Evolutionary conservation across 371 early-diverging fungal species (phyloP).

Genomic region (Mortierella sp.): DNA sequence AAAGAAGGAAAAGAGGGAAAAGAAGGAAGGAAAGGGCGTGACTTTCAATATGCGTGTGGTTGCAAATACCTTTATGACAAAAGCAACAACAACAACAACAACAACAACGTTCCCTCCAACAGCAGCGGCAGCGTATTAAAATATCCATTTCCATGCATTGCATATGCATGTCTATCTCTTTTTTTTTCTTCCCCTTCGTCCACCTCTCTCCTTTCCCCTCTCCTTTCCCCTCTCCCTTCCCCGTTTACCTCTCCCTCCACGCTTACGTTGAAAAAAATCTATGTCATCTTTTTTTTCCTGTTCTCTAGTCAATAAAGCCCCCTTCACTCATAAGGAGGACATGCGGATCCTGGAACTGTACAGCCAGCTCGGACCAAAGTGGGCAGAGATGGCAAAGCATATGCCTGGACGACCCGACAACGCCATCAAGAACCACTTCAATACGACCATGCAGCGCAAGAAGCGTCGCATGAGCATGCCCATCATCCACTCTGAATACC

Average conservation of each 20-base stretch:
- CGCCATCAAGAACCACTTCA: conserved; percentile 59
- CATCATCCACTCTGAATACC: conserved; percentile 20
- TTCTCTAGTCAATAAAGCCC: conserved; percentile 50
- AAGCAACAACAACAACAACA: too few species aligned
- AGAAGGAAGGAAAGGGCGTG: too few species aligned
- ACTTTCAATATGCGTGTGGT: too few species aligned
- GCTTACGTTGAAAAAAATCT: background rate
- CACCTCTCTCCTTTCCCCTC: background rate
- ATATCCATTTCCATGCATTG: background rate
- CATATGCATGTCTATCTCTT: background rate
- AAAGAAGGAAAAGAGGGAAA: too few species aligned
- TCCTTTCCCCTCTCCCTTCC: background rate
- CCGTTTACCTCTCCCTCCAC: background rate
- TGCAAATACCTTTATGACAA: too few species aligned
- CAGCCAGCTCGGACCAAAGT: conserved; percentile 49
- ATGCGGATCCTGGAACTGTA: conserved; percentile 48
- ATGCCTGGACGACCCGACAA: conserved; percentile 58
- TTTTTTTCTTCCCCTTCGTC: background rate
- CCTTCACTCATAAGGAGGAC: conserved; percentile 58
- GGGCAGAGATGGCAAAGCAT: conserved; percentile 61
- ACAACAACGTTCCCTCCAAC: too few species aligned
- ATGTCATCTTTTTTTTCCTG: background rate
- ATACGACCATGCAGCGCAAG: conserved; percentile 58
- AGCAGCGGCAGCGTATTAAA: too few species aligned
- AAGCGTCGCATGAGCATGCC: conserved; percentile 52